Evolutionary conservation across 768 basidiomycete species (phyloP).

Genomic region (Rossbeevera mucosa): DNA sequence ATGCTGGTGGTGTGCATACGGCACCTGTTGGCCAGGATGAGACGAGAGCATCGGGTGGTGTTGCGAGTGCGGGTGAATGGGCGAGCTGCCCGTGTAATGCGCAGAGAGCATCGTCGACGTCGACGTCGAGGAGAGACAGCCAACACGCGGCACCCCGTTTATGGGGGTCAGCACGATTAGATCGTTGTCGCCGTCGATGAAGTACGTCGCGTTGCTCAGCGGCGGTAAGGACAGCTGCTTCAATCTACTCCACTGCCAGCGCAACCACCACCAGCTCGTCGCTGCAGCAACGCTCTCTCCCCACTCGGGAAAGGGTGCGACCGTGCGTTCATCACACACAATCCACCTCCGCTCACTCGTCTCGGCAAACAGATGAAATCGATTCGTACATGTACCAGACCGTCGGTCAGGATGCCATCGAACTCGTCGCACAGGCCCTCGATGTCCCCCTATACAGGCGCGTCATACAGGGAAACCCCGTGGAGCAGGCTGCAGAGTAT

Average conservation of each 20-base stretch:
- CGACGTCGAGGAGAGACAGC: not conserved
- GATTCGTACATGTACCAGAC: slow-evolving; percentile 99
- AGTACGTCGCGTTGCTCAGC: slow-evolving; percentile 90
- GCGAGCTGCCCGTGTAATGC: slow-evolving; percentile 21
- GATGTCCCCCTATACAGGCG: slow-evolving; percentile 81
- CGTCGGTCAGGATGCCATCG: slow-evolving; percentile 94
- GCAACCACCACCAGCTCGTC: slow-evolving; percentile 81
- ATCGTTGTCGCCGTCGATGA: slow-evolving; percentile 46
- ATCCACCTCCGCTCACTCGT: slow-evolving; percentile 2
- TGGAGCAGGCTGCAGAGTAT: slow-evolving; percentile 84
- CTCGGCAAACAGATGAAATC: slow-evolving; percentile 73
- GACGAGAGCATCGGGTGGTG: slow-evolving; percentile 27
- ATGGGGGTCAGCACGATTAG: slow-evolving; percentile 24
- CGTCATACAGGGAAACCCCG: slow-evolving; percentile 74
- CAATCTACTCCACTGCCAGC: slow-evolving; percentile 84
- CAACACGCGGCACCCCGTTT: slow-evolving; percentile 6
- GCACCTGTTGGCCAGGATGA: slow-evolving; percentile 19
- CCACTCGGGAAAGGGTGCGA: slow-evolving; percentile 72
- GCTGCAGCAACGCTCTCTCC: slow-evolving; percentile 89
- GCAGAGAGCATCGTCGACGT: slow-evolving; percentile 67
- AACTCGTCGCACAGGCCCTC: slow-evolving; percentile 78
- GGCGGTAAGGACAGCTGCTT: slow-evolving; percentile 98
- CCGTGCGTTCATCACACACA: slow-evolving; percentile 36
- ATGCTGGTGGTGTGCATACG: slow-evolving; percentile 23
- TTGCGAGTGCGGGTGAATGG: slow-evolving; percentile 17